phyloP scores from a whole-genome alignment of 1,284 basidiomycete genomes.

The Ustilago crameri region DNA sequence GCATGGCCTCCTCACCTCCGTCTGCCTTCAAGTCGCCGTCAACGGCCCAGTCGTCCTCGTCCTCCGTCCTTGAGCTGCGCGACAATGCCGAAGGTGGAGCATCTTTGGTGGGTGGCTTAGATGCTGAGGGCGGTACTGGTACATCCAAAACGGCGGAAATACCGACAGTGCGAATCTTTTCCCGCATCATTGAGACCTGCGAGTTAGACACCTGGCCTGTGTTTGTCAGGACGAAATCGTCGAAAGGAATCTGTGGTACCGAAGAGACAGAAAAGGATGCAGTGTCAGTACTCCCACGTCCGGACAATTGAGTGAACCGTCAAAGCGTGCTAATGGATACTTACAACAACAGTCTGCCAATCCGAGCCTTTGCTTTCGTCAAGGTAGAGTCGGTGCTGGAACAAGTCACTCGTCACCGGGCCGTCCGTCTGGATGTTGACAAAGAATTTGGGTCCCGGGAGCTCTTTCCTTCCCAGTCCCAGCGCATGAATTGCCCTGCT shows the following conservation, averaged over 20 bases:
- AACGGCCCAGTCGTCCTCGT: slow-evolving; percentile 31
- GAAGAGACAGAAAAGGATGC: background rate
- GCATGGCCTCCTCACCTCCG: slow-evolving; percentile 1
- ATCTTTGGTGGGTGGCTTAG: slow-evolving; percentile 31
- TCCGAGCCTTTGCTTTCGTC: slow-evolving; percentile 74
- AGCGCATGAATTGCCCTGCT: slow-evolving; percentile 58
- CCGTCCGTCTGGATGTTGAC: slow-evolving; percentile 87
- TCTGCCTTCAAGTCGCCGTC: slow-evolving; percentile 29
- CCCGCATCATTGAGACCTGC: slow-evolving; percentile 79
- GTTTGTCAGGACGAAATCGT: slow-evolving; percentile 84
- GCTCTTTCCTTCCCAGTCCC: slow-evolving; percentile 47
- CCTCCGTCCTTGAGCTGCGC: slow-evolving; percentile 7
- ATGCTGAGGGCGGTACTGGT: slow-evolving; percentile 43
- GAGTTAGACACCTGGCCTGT: slow-evolving; percentile 77
- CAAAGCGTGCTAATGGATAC: slow-evolving; percentile 49
- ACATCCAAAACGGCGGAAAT: slow-evolving; percentile 72
- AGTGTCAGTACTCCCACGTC: slow-evolving; percentile 8
- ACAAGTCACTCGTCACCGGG: slow-evolving; percentile 77
- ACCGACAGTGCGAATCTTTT: slow-evolving; percentile 81
- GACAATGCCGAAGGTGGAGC: slow-evolving; percentile 31
- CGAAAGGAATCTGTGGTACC: slow-evolving; percentile 77
- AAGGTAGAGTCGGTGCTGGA: slow-evolving; percentile 88
- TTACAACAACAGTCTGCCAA: slow-evolving; percentile 86
- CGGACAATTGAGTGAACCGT: too few relatives aligned
- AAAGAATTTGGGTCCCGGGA: slow-evolving; percentile 70